A percentile compares a stretch with the other conserved stretches of the same genome.
Evolutionary conservation across 495 filamentous ascomycete genomes (phyloP).

Genomic region (Penicillium bovifimosum): DNA sequence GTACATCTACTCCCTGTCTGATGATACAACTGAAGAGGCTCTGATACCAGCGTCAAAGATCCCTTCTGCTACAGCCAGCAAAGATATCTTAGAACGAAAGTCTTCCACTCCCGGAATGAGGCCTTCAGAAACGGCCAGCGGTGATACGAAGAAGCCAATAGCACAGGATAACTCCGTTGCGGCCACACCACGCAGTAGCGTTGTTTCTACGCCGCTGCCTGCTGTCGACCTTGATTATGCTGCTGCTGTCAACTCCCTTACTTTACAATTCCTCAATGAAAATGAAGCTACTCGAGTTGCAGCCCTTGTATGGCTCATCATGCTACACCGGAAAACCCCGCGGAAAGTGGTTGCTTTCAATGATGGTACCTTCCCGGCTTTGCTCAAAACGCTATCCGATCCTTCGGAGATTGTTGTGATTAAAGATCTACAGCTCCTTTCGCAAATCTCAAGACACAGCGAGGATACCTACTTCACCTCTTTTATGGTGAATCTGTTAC

Average conservation of each 20-base stretch:
- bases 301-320: slow-evolving; percentile 91
- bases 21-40: slow-evolving; percentile 54
- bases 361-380: slow-evolving; percentile 91
- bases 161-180: slow-evolving; percentile 35
- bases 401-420: slow-evolving; percentile 94
- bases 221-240: slow-evolving; percentile 83
- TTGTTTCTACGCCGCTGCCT: slow-evolving; percentile 39
- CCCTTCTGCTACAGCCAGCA: slow-evolving; percentile 40
- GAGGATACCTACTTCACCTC: slow-evolving; percentile 95
- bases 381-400: slow-evolving; percentile 95
- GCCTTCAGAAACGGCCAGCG: slow-evolving; percentile 34
- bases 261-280: slow-evolving; percentile 90
- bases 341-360: slow-evolving; percentile 92
- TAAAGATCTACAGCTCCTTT: slow-evolving; percentile 87
- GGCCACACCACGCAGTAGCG: slow-evolving; percentile 43
- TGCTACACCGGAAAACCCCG: slow-evolving; percentile 93
- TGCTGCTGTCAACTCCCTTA: slow-evolving; percentile 93
- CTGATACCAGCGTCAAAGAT: slow-evolving; percentile 31
- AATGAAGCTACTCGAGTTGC: slow-evolving; percentile 93
- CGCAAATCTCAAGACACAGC: slow-evolving; percentile 92
- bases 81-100: slow-evolving; percentile 47
- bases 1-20: slow-evolving; percentile 84
- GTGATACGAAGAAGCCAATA: slow-evolving; percentile 32
- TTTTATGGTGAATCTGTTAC: slow-evolving; percentile 95
- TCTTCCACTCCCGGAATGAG: slow-evolving; percentile 46